Percentiles rank a stretch among this genome's conserved stretches.
phyloP scores from a whole-genome alignment of 2,329 filamentous ascomycete species.

The Colletotrichum noveboracense region DNA sequence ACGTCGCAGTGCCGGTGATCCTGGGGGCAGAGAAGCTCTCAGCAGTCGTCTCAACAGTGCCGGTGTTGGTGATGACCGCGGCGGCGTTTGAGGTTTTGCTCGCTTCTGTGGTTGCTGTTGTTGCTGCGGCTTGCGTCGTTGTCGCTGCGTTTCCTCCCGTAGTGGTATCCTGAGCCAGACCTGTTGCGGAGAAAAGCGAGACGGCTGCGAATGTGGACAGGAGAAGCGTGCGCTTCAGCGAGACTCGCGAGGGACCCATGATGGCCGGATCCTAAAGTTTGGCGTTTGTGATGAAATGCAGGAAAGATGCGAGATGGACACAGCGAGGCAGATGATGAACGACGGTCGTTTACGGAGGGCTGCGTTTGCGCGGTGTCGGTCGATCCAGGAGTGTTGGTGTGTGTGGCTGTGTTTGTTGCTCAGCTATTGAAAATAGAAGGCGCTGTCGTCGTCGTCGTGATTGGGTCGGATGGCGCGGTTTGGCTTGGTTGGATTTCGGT shows the following conservation, averaged over 20 bases:
- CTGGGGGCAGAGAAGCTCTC: slow-evolving; percentile 16
- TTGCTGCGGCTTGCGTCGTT: slow-evolving; percentile 6
- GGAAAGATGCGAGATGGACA: background rate
- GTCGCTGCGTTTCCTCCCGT: background rate
- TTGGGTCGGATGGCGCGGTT: background rate
- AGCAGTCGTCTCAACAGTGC: slow-evolving; percentile 17
- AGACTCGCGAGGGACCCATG: slow-evolving; percentile 15
- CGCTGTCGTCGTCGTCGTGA: background rate
- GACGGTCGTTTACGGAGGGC: background rate
- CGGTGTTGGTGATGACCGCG: slow-evolving; percentile 26
- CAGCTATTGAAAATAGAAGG: background rate
- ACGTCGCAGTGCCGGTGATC: slow-evolving; percentile 24
- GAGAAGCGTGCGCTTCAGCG: slow-evolving; percentile 60
- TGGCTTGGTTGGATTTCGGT: background rate
- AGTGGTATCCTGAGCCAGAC: slow-evolving; percentile 35
- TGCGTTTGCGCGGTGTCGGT: background rate
- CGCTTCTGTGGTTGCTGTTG: slow-evolving; percentile 14
- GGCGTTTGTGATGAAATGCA: background rate
- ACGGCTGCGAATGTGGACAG: slow-evolving; percentile 74
- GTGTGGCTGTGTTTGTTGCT: background rate
- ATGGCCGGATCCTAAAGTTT: background rate
- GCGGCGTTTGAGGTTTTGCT: slow-evolving; percentile 15
- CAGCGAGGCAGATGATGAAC: background rate
- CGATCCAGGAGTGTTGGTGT: background rate
- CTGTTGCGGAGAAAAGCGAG: slow-evolving; percentile 34